These are phyloP conservation scores for Hanseniaspora thailandica DNA, from an alignment of 805 yeast species.

Conservation along the genomic window DNA sequence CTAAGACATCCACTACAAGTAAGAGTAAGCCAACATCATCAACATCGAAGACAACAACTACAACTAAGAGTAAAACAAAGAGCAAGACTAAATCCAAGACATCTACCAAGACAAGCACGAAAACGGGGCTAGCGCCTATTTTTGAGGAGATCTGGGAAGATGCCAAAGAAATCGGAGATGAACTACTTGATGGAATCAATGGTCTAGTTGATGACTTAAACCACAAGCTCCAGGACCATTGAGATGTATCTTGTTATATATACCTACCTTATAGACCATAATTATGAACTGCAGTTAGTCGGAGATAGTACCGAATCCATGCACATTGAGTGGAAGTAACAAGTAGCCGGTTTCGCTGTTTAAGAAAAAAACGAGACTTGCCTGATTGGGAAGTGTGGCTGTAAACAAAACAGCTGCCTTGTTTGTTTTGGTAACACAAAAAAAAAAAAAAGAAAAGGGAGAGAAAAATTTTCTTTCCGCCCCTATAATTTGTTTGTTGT, in stretches of 20 bases:
- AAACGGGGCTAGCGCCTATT: neutral
- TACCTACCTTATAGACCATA: no score
- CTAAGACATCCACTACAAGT: neutral
- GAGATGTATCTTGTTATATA: no score
- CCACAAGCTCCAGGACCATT: neutral
- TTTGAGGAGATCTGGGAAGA: slow-evolving; percentile 6
- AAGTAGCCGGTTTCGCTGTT: no score
- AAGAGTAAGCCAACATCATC: neutral
- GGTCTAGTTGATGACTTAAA: neutral
- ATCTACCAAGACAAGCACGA: no score
- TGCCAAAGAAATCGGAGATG: slow-evolving; percentile 8
- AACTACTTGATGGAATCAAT: neutral
- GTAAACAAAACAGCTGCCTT: neutral
- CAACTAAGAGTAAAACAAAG: neutral
- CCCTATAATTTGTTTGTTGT: neutral
- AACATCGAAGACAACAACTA: neutral
- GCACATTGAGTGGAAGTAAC: no score
- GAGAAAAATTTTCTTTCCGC: neutral
- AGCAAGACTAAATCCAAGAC: neutral
- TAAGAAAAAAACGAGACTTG: no score
- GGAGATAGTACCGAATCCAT: no score
- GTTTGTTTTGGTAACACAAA: neutral
- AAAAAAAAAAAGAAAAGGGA: no score
- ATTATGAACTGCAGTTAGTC: no score
- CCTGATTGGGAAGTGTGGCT: neutral